These are phyloP conservation scores for Peniophora sp. DNA, from an alignment of 1,284 basidiomycete species.

Conservation along the genomic window DNA sequence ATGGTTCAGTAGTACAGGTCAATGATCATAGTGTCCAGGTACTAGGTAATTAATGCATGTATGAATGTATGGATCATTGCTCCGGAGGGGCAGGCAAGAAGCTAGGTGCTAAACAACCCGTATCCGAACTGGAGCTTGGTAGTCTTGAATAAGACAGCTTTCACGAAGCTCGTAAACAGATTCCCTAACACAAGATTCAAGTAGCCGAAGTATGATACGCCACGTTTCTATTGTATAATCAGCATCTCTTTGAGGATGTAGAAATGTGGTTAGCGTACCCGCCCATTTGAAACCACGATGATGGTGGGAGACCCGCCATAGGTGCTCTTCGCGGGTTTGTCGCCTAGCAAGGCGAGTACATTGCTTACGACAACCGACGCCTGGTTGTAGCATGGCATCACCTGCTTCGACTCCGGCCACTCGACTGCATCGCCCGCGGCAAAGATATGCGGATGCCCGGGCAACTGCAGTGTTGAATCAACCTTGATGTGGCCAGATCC, in stretches of 20 bases:
- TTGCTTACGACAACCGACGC: not conserved
- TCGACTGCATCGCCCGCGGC: not conserved
- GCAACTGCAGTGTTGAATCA: not conserved
- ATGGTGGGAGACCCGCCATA: slow-evolving; percentile 48
- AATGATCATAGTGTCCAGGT: too few relatives aligned
- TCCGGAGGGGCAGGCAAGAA: too few relatives aligned
- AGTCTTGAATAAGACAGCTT: slow-evolving; percentile 11
- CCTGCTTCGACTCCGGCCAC: not conserved
- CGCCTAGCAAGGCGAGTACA: not conserved
- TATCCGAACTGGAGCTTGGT: slow-evolving; percentile 1
- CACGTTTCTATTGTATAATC: slow-evolving; percentile 29
- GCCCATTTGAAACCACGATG: slow-evolving; percentile 52
- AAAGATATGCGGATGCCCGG: not conserved
- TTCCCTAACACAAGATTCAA: slow-evolving; percentile 31
- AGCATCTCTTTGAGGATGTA: not conserved
- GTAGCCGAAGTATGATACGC: slow-evolving; percentile 34
- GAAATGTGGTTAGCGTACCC: slow-evolving; percentile 39
- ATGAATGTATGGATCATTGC: too few relatives aligned
- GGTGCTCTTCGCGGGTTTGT: slow-evolving; percentile 20
- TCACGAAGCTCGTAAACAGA: slow-evolving; percentile 16
- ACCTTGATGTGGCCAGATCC: not conserved
- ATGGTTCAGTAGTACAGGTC: too few relatives aligned
- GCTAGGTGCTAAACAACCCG: too few relatives aligned
- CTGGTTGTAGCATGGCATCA: not conserved
- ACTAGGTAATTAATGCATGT: too few relatives aligned